These are phyloP conservation scores for Boechera divaricarpa DNA, from an alignment of 345 rosid genomes.

Conservation along the genomic window DNA sequence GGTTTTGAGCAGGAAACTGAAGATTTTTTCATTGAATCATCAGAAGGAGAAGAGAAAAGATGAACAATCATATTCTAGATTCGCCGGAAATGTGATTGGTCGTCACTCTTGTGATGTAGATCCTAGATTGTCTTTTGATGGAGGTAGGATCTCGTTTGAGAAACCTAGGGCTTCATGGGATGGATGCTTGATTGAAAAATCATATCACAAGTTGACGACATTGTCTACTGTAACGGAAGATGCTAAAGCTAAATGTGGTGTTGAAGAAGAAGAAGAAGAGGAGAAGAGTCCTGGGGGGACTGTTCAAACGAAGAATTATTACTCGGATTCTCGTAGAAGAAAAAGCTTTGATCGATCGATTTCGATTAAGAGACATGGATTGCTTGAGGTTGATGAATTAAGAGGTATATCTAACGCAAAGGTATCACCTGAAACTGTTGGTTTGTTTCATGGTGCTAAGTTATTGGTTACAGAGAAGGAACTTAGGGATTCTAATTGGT, in stretches of 20 bases:
- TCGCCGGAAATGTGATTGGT: constrained; percentile 46
- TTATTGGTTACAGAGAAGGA: constrained; percentile 63
- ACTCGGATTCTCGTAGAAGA: constrained; percentile 67
- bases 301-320: constrained; percentile 76
- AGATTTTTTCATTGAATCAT: constrained; percentile 58
- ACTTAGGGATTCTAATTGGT: constrained; percentile 63
- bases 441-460: constrained; percentile 66
- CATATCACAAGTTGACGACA: constrained; percentile 54
- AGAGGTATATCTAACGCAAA: constrained; percentile 64
- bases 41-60: constrained; percentile 51
- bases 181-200: constrained; percentile 66
- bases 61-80: constrained; percentile 39
- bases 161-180: constrained; percentile 90
- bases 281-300: constrained; percentile 74
- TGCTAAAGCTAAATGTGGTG: constrained; percentile 46
- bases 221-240: constrained; percentile 62
- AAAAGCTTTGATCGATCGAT: constrained; percentile 73
- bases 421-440: constrained; percentile 73
- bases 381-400: constrained; percentile 70
- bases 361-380: constrained; percentile 58
- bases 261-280: constrained; percentile 49
- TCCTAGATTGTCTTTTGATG: constrained; percentile 70
- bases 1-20: constrained; percentile 63
- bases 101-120: constrained; percentile 73
- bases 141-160: constrained; percentile 61